Percentiles rank a stretch among this genome's conserved stretches.
These are phyloP conservation scores for Arthrobotrys sphaeroides DNA, from an alignment of 2,329 filamentous ascomycete genomes.

Conservation along the genomic window DNA sequence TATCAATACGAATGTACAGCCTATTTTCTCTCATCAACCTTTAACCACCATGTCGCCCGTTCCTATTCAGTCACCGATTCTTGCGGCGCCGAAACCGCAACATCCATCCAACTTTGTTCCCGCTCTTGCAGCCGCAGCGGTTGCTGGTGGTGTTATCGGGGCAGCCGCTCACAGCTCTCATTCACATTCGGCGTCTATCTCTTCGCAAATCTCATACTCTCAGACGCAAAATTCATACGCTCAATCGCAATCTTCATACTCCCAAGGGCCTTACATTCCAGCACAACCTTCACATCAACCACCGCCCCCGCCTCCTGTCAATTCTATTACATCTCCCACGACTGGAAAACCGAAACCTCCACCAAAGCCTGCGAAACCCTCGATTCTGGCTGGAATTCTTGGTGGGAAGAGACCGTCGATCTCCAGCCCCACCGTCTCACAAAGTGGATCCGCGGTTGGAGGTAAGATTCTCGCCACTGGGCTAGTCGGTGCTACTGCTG, in stretches of 20 bases:
- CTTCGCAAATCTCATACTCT: conserved; percentile 26
- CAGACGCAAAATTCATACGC: not conserved
- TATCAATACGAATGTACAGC: not conserved
- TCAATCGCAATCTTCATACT: too few species aligned
- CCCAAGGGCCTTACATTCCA: conserved; percentile 1
- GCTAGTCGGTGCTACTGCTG: conserved; percentile 27
- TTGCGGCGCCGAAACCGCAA: conserved; percentile 30
- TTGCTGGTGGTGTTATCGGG: conserved; percentile 26
- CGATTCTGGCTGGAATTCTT: conserved; percentile 32
- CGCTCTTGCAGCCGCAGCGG: conserved; percentile 36
- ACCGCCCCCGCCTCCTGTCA: conserved; percentile 9
- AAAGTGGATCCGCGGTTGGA: conserved; percentile 26
- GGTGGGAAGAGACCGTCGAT: conserved; percentile 32
- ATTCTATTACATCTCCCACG: conserved; percentile 4
- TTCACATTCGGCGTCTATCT: conserved; percentile 36
- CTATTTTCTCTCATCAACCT: not conserved
- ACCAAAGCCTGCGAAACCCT: conserved; percentile 45
- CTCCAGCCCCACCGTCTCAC: conserved; percentile 25
- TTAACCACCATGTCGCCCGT: conserved; percentile 7
- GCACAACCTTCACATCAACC: conserved; percentile 16
- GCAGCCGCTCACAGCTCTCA: conserved; percentile 35
- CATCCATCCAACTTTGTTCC: conserved; percentile 38
- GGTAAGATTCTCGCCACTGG: conserved; percentile 45
- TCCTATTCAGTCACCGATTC: conserved; percentile 10
- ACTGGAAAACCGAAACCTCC: conserved; percentile 27